These are phyloP conservation scores for Xanthoconium purpureum DNA, from an alignment of 768 basidiomycete genomes.

Conservation along the genomic window DNA sequence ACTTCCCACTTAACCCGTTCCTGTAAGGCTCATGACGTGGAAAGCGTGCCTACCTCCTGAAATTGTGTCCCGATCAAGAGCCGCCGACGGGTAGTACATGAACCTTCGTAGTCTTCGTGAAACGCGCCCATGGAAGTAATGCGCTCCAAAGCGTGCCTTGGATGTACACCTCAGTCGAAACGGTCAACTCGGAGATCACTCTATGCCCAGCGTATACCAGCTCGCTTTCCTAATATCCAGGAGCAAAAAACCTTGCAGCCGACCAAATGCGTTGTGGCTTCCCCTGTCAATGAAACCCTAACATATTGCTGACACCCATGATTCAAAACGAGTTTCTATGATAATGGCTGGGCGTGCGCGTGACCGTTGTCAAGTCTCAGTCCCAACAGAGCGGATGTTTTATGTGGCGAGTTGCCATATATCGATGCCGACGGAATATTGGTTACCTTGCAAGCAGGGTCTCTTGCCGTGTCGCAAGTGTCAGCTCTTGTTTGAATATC, in stretches of 20 bases:
- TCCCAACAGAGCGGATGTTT: neutral
- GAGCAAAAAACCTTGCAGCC: neutral
- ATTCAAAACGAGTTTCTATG: no score
- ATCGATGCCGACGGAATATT: neutral
- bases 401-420: neutral
- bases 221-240: neutral
- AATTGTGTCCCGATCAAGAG: neutral
- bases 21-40: neutral
- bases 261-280: neutral
- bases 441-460: neutral
- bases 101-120: neutral
- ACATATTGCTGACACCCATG: no score
- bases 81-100: neutral
- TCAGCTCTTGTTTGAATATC: neutral
- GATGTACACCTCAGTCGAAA: neutral
- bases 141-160: neutral
- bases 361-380: neutral
- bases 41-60: neutral
- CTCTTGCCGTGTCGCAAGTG: neutral
- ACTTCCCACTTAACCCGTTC: neutral
- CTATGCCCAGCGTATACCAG: neutral
- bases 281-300: neutral
- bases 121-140: neutral
- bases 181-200: neutral
- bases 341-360: no score